Evolutionary conservation across 2,329 filamentous ascomycete genomes (phyloP).

Genomic region (Fusarium sambucinum): DNA sequence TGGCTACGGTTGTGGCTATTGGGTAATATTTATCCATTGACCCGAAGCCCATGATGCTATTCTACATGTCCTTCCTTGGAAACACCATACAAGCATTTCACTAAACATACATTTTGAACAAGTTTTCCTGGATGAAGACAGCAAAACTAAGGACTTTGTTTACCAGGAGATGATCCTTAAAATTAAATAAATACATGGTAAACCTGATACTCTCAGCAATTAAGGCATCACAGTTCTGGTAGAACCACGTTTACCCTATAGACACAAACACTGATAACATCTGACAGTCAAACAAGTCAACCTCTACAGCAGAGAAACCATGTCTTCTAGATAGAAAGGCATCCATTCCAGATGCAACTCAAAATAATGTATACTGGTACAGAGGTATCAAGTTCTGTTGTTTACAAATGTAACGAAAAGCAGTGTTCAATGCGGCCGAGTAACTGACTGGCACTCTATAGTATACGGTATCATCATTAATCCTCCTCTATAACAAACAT

Average conservation of each 20-base stretch:
- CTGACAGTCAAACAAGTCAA: neutral
- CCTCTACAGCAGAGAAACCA: neutral
- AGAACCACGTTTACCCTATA: neutral
- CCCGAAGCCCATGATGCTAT: neutral
- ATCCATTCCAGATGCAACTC: neutral
- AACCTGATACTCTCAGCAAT: neutral
- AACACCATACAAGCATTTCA: no score
- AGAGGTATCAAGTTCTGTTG: neutral
- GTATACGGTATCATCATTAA: neutral
- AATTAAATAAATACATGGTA: neutral
- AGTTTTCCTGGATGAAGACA: neutral
- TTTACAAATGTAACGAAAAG: neutral
- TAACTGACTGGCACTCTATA: neutral
- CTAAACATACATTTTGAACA: neutral
- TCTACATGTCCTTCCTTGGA: neutral
- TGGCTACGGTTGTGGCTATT: slow-evolving; percentile 26
- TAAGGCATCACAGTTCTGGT: neutral
- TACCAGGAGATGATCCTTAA: neutral
- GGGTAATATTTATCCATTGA: neutral
- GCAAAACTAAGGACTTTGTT: neutral
- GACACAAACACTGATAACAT: neutral
- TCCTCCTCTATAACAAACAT: neutral
- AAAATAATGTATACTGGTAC: neutral
- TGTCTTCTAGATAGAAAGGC: neutral
- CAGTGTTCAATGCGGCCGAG: no score